A percentile compares a stretch with the other conserved stretches of the same genome.
Conservation (phyloP, 140 eudicot genomes). For the Bidens hawaiensis region DNA sequence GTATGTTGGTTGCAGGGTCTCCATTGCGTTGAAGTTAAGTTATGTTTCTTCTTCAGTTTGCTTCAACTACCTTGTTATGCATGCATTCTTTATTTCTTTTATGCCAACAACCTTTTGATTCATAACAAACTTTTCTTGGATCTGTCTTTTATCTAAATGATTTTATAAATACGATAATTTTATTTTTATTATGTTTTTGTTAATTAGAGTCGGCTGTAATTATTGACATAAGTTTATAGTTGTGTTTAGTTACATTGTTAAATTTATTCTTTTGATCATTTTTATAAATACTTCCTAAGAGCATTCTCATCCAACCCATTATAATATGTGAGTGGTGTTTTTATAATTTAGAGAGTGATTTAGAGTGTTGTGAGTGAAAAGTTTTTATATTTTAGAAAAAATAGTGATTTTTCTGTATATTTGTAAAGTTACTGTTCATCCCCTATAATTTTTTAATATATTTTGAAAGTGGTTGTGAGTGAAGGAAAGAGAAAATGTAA, state of each 20-base stretch:
- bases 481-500: no score
- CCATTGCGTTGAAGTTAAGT: conserved; percentile 95
- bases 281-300: neutral
- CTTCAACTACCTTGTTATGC: conserved; percentile 38
- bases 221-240: neutral
- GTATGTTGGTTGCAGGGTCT: conserved; percentile 77
- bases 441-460: no score
- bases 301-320: no score
- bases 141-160: neutral
- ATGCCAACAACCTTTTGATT: neutral
- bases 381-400: no score
- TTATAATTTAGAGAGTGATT: no score
- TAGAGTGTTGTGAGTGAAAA: no score
- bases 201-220: neutral
- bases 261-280: neutral
- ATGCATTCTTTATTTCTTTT: conserved; percentile 6
- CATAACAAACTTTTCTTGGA: neutral
- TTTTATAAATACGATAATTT: neutral
- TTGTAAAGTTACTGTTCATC: no score
- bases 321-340: no score
- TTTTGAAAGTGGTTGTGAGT: no score
- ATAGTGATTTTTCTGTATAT: no score
- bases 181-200: no score
- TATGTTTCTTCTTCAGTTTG: conserved; percentile 26
- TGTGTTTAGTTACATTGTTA: neutral